A percentile compares a stretch with the other conserved stretches of the same genome.
These are phyloP conservation scores for Avena insularis DNA, from an alignment of 176 grass and related monocot genomes.

Conservation along the genomic window DNA sequence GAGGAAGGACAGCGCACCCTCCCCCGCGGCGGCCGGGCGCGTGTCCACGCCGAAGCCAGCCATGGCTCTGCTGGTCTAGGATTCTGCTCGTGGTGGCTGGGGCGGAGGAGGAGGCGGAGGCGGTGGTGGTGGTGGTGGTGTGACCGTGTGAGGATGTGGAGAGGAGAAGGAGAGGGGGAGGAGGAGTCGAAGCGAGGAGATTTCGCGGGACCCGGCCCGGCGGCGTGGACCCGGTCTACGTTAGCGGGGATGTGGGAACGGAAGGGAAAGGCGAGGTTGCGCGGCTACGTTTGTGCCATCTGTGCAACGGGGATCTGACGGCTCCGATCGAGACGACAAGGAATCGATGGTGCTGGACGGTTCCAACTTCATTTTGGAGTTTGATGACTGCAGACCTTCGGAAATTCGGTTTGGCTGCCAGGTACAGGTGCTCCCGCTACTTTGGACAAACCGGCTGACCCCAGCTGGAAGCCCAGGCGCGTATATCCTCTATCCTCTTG, in stretches of 20 bases:
- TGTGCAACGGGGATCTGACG: not conserved
- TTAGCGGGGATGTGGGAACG: not conserved
- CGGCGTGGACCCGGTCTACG: conserved; percentile 17
- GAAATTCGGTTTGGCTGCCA: no score
- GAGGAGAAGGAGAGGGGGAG: not conserved
- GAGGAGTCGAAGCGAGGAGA: conserved; percentile 39
- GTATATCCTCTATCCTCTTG: no score
- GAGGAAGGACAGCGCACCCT: conserved; percentile 81
- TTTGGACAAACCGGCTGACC: no score
- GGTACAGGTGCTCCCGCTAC: no score
- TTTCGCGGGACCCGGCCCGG: conserved; percentile 48
- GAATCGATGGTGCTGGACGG: not conserved
- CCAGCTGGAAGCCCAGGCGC: no score
- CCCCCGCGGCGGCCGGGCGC: conserved; percentile 43
- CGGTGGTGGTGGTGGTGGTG: not conserved
- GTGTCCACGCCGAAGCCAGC: conserved; percentile 75
- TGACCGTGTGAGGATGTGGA: conserved; percentile 8
- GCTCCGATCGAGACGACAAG: not conserved
- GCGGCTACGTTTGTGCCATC: conserved; percentile 19
- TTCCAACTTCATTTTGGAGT: not conserved
- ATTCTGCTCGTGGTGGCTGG: not conserved
- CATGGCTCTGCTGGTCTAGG: conserved; percentile 45
- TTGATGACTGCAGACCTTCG: no score
- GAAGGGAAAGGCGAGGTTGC: not conserved
- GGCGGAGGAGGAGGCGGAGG: not conserved